A percentile compares a stretch with the other conserved stretches of the same genome.
Evolutionary conservation across 495 filamentous ascomycete genomes (phyloP).

Genomic region (Stereocaulon alpinum): DNA sequence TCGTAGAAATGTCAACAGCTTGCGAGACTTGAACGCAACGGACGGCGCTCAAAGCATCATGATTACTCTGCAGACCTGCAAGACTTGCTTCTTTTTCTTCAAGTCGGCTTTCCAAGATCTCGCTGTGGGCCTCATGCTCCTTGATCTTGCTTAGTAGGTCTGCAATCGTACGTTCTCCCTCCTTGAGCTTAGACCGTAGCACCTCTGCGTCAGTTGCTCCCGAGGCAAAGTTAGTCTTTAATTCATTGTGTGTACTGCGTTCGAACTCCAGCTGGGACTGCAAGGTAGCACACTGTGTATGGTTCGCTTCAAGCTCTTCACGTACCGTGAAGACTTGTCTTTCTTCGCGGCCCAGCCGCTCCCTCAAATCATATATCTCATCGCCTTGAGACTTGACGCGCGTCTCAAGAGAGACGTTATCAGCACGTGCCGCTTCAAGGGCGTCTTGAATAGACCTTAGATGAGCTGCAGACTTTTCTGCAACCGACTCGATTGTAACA

Average conservation of each 20-base stretch:
- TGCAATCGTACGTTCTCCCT: slow-evolving; percentile 55
- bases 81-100: slow-evolving; percentile 48
- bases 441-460: slow-evolving; percentile 11
- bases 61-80: slow-evolving; percentile 36
- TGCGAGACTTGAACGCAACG: slow-evolving; percentile 54
- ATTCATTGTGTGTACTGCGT: slow-evolving; percentile 49
- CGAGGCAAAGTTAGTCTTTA: slow-evolving; percentile 59
- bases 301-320: slow-evolving; percentile 42
- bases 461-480: slow-evolving; percentile 32
- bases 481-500: slow-evolving; percentile 51
- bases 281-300: slow-evolving; percentile 46
- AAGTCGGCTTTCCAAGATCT: slow-evolving; percentile 40
- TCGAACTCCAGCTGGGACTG: slow-evolving; percentile 57
- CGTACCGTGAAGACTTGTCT: slow-evolving; percentile 30
- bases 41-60: slow-evolving; percentile 31
- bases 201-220: slow-evolving; percentile 73
- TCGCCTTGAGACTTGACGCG: slow-evolving; percentile 34
- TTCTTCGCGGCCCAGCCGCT: slow-evolving; percentile 36
- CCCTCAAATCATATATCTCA: slow-evolving; percentile 33
- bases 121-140: slow-evolving; percentile 41
- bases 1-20: slow-evolving; percentile 72
- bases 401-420: slow-evolving; percentile 41
- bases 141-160: slow-evolving; percentile 54
- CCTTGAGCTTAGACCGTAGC: slow-evolving; percentile 56
- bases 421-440: slow-evolving; percentile 21